A percentile compares a stretch with the other conserved stretches of the same genome.
Evolutionary conservation across 257 asterid species (phyloP).

Genomic region (Plectranthus barbatus): DNA sequence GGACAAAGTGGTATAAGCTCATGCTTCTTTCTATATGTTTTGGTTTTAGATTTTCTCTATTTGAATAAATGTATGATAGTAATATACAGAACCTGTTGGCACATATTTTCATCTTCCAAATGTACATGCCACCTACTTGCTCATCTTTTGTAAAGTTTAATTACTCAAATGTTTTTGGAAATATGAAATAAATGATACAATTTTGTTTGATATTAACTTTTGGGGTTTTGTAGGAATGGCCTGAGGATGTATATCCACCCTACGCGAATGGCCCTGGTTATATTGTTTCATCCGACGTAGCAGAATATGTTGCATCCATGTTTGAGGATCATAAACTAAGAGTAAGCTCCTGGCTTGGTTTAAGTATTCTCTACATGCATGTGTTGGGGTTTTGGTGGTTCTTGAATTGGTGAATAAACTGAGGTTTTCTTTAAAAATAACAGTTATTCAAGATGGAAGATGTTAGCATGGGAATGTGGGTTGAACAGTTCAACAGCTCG

Average conservation of each 20-base stretch:
- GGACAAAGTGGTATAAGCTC: background rate
- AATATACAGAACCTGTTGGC: background rate
- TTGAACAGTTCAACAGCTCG: conserved; percentile 61
- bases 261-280: conserved; percentile 98
- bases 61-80: background rate
- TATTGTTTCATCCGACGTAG: conserved; percentile 69
- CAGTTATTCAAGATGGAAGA: conserved; percentile 98
- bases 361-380: background rate
- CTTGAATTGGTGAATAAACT: conserved; percentile 1
- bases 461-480: conserved; percentile 99
- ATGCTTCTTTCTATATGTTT: background rate
- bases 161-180: background rate
- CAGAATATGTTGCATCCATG: conserved; percentile 49
- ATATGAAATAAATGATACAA: background rate
- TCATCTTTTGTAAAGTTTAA: background rate
- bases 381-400: background rate
- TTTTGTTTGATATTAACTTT: background rate
- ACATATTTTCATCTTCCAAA: background rate
- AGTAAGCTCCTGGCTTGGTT: conserved; percentile 25
- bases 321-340: conserved; percentile 83
- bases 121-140: background rate
- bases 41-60: background rate
- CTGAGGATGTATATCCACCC: conserved; percentile 86
- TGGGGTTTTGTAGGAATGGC: conserved; percentile 84
- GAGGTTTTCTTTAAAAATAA: background rate